Evolutionary conservation across 2,329 filamentous ascomycete species (phyloP), one percentile per base, ranked within the genome.

Genomic region (Mycosphaerelloides madeirae): DNA sequence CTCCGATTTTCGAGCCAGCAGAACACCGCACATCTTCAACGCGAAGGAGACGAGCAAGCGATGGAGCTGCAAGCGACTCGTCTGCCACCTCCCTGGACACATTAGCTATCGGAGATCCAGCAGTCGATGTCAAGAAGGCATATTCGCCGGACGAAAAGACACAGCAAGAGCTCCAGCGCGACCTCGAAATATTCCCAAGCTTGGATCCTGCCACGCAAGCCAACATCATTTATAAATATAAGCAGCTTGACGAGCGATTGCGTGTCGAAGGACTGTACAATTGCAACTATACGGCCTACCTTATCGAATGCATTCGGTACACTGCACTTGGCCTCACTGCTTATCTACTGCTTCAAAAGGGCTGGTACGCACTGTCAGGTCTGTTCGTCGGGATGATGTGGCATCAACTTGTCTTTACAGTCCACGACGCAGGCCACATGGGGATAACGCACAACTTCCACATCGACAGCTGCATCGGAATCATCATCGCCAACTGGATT

Each of bases 341-440:
- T 50, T 66, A 90, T 29, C 62, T 69, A 42, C 62, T 69, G 29
- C 61, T 76, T 13, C 60, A 57, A 12, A 49, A 56, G 6, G 67
- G 66, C 25, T 72, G 68, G 65, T 75, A 71, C 52, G 60, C 65
- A n/a, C 70, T 78, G 2, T 87, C 86, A 44, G 89, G 80, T 1
- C 64, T 86, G 38, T 88, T 83, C 55, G 74, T 97, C 2, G 93
- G 91, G 15, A 75, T 79, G 50, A 78, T 95, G 61, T 97, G 93
- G 91, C 93, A 97, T 62, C 93, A 97, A 64, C 77, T 97, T 20
- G 85, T 91, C 40, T 98, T 98, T 63, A 84, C 84, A 1, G 93
- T 87, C 49, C 93, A 98, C 66, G 93, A 98, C 72, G 87, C 91
- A 39, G 90, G 88, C 6, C 93, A 98, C 67, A 95, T 96, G 85